Evolutionary conservation across 1,284 basidiomycete genomes (phyloP).

Genomic region (Cutaneotrichosporon arboriforme): DNA sequence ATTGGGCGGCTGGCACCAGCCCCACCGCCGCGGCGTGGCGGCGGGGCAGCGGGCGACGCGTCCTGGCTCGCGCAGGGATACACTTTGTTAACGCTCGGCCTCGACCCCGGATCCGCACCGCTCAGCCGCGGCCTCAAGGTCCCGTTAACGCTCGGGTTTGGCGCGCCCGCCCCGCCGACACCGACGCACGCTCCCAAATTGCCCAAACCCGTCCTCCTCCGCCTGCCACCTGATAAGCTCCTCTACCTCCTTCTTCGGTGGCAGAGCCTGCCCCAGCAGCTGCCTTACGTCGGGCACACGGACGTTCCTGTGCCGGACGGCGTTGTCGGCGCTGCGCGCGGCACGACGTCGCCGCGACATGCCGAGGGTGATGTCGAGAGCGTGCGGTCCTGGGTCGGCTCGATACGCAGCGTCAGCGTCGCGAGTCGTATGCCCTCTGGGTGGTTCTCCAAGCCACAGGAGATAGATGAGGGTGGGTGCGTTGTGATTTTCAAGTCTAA

Average conservation of each 20-base stretch:
- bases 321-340: slow-evolving; percentile 30
- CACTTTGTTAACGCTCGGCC: slow-evolving; percentile 44
- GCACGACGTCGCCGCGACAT: slow-evolving; percentile 16
- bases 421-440: slow-evolving; percentile 18
- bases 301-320: slow-evolving; percentile 42
- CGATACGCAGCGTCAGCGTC: slow-evolving; percentile 38
- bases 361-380: slow-evolving; percentile 43
- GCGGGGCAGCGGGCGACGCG: slow-evolving; percentile 8
- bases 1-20: slow-evolving; percentile 31
- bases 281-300: slow-evolving; percentile 41
- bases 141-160: slow-evolving; percentile 43
- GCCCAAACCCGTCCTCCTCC: slow-evolving; percentile 34
- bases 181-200: slow-evolving; percentile 12
- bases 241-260: slow-evolving; percentile 45
- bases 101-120: slow-evolving; percentile 42
- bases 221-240: slow-evolving; percentile 45
- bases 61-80: slow-evolving; percentile 39
- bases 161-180: slow-evolving; percentile 18
- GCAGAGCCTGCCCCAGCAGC: slow-evolving; percentile 36
- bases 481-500: background rate
- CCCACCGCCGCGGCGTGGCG: slow-evolving; percentile 16
- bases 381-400: slow-evolving; percentile 47
- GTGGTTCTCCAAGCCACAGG: slow-evolving; percentile 38
- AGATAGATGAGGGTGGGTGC: slow-evolving; percentile 41
- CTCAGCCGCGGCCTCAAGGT: slow-evolving; percentile 36